These are phyloP conservation scores for Lipomyces spencermartinsiae DNA, from an alignment of 805 yeast genomes.

Conservation along the genomic window DNA sequence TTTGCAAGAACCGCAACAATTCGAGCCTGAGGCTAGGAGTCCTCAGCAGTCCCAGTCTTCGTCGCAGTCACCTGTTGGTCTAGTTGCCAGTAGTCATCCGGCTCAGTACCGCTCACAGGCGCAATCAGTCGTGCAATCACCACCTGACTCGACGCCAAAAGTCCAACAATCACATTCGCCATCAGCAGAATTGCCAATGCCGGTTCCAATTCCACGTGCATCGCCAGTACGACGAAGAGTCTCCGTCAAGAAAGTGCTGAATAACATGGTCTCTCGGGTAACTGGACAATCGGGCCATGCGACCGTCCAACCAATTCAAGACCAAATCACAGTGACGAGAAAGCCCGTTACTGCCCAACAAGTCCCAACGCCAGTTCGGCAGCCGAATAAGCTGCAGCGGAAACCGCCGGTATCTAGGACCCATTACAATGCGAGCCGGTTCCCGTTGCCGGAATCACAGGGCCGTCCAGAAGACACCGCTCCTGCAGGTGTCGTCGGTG, in stretches of 20 bases:
- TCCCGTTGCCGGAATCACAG: neutral
- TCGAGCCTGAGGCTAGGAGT: neutral
- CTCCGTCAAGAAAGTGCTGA: neutral
- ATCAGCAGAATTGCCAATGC: neutral
- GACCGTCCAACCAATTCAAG: neutral
- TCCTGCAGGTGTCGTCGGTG: neutral
- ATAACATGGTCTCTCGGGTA: neutral
- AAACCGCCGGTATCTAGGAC: neutral
- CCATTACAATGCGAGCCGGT: neutral
- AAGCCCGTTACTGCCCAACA: neutral
- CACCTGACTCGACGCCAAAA: neutral
- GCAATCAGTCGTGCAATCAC: neutral
- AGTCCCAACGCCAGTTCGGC: neutral
- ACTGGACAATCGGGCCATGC: neutral
- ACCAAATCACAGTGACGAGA: neutral
- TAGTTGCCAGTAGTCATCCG: neutral
- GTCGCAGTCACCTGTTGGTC: neutral
- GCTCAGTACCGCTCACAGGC: neutral
- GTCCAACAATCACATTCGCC: neutral
- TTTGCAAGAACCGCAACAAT: neutral
- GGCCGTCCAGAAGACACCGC: neutral
- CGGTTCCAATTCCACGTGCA: neutral
- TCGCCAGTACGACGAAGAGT: neutral
- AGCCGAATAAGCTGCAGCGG: neutral
- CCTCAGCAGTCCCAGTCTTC: neutral